Conservation (phyloP, 1,284 basidiomycete species). For the Kwoniella shivajii region DNA sequence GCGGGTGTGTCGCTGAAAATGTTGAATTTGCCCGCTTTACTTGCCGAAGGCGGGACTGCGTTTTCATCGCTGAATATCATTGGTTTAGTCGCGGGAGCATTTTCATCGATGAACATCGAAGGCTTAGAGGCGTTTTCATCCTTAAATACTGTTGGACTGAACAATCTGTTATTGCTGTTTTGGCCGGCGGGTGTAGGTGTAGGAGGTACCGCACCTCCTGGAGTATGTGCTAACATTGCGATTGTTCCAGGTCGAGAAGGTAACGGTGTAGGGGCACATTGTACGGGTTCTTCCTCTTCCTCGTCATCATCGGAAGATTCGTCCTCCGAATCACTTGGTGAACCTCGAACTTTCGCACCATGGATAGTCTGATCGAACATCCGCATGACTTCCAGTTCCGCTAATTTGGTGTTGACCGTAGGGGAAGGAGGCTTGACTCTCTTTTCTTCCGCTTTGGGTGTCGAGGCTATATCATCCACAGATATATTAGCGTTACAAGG, state of each 20-base stretch:
- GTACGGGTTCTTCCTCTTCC: constrained; percentile 33
- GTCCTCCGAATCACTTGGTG: constrained; percentile 53
- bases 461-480: constrained; percentile 57
- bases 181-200: constrained; percentile 49
- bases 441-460: constrained; percentile 35
- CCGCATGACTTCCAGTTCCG: constrained; percentile 86
- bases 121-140: constrained; percentile 31
- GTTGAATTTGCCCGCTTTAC: constrained; percentile 37
- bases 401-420: constrained; percentile 85
- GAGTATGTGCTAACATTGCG: constrained; percentile 39
- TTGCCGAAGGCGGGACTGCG: constrained; percentile 29
- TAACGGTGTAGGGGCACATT: constrained; percentile 45
- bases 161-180: constrained; percentile 8
- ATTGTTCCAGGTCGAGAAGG: constrained; percentile 30
- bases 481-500: constrained; percentile 33
- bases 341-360: constrained; percentile 54
- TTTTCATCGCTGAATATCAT: constrained; percentile 45
- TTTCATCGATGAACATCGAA: constrained; percentile 41
- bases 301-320: constrained; percentile 36
- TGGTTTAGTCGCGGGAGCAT: constrained; percentile 1
- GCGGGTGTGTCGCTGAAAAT: constrained; percentile 51
- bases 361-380: constrained; percentile 81
- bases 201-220: constrained; percentile 47
- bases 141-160: constrained; percentile 18
- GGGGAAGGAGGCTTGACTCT: constrained; percentile 61